Percentiles rank a stretch among this genome's conserved stretches.
These are phyloP conservation scores for Pyrus communis DNA, from an alignment of 306 rosid species.

Conservation along the genomic window DNA sequence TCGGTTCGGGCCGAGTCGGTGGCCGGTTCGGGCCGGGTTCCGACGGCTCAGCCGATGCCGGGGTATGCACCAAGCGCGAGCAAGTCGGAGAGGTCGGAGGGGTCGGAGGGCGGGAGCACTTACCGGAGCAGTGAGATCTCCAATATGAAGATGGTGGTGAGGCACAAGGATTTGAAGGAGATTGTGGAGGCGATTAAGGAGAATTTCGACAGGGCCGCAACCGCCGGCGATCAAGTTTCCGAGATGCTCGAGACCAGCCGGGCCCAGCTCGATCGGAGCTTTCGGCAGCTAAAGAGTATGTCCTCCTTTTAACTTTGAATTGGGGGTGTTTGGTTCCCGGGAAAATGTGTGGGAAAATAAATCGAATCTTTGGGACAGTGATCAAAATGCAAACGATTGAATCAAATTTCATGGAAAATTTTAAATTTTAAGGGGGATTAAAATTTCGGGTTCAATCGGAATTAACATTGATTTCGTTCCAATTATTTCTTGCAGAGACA, in stretches of 20 bases:
- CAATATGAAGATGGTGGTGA: slow-evolving; percentile 81
- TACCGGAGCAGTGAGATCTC: slow-evolving; percentile 38
- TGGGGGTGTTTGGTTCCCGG: not conserved
- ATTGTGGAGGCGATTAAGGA: slow-evolving; percentile 76
- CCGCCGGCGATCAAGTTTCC: slow-evolving; percentile 75
- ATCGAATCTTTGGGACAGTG: not conserved
- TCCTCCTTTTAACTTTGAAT: not conserved
- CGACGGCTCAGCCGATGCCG: slow-evolving; percentile 10
- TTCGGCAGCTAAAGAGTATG: slow-evolving; percentile 78
- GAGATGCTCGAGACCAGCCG: slow-evolving; percentile 73
- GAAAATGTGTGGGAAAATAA: not conserved
- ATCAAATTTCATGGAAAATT: not conserved
- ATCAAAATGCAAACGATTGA: not conserved
- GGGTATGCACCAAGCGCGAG: slow-evolving; percentile 16
- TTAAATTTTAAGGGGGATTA: not conserved
- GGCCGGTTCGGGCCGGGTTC: slow-evolving; percentile 6
- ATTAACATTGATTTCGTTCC: not conserved
- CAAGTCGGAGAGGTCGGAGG: slow-evolving; percentile 28
- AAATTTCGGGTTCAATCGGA: not conserved
- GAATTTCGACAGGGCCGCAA: slow-evolving; percentile 73
- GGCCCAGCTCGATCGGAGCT: slow-evolving; percentile 88
- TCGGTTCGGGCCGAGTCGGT: slow-evolving; percentile 35
- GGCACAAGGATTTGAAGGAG: slow-evolving; percentile 87
- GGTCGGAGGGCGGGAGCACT: slow-evolving; percentile 31
- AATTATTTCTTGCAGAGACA: slow-evolving; percentile 53